Evolutionary conservation across 2,329 filamentous ascomycete genomes (phyloP).

Genomic region (Volutella citrinella): DNA sequence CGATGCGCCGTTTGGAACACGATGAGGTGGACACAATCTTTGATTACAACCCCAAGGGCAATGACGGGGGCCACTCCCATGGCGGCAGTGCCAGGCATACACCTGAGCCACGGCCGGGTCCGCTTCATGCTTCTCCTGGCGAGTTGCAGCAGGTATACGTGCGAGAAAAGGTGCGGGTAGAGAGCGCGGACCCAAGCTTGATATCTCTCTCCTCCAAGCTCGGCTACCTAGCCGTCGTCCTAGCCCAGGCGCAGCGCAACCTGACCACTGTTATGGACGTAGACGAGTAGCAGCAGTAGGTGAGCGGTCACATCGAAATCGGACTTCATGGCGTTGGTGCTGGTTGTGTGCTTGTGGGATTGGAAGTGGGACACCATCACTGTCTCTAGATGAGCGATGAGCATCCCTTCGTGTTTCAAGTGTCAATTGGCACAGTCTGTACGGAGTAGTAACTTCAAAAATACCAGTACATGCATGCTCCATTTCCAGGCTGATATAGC

Average conservation of each 20-base stretch:
- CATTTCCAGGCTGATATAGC: too few relatives aligned
- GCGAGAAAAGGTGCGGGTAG: constrained; percentile 83
- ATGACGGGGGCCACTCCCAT: constrained; percentile 23
- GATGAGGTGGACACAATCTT: constrained; percentile 81
- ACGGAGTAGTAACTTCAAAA: too few relatives aligned
- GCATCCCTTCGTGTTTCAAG: too few relatives aligned
- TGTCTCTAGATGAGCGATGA: too few relatives aligned
- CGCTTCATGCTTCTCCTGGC: constrained; percentile 15
- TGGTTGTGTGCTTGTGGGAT: too few relatives aligned
- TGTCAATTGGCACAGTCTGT: too few relatives aligned
- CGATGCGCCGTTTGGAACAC: constrained; percentile 62
- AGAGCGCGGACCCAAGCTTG: constrained; percentile 83
- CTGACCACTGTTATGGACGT: constrained; percentile 76
- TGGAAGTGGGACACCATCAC: too few relatives aligned
- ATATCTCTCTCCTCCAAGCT: constrained; percentile 83
- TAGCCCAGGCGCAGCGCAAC: constrained; percentile 67
- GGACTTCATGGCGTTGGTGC: too few relatives aligned
- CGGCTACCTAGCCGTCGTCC: constrained; percentile 69
- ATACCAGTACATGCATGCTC: too few relatives aligned
- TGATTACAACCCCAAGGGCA: constrained; percentile 47
- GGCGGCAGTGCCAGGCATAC: constrained; percentile 20
- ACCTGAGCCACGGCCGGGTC: constrained; percentile 17
- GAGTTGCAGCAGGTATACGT: constrained; percentile 67
- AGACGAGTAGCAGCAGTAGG: constrained; percentile 28
- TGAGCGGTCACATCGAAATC: constrained; percentile 21